A percentile compares a stretch with the other conserved stretches of the same genome.
These are phyloP conservation scores for Piper betle DNA, from an alignment of 164 flowering plant genomes.

Conservation along the genomic window DNA sequence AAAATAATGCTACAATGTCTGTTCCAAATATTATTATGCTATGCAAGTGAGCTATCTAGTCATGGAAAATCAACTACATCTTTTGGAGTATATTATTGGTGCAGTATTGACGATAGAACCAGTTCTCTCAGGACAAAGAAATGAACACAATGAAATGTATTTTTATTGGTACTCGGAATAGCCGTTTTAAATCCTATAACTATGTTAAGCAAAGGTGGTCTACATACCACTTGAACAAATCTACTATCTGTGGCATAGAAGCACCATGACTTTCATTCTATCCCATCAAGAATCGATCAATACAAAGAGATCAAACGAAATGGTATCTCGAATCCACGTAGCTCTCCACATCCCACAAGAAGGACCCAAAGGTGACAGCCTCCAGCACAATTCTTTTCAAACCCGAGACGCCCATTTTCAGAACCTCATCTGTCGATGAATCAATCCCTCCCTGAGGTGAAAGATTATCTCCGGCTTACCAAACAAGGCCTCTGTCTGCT, in stretches of 20 bases:
- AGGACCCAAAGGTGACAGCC: slow-evolving; percentile 96
- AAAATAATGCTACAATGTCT: no score
- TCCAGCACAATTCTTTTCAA: slow-evolving; percentile 79
- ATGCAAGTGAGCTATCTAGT: no score
- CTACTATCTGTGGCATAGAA: neutral
- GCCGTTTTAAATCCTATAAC: no score
- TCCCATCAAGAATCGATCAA: neutral
- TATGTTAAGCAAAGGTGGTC: no score
- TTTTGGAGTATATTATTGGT: no score
- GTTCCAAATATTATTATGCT: no score
- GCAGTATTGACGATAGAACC: no score
- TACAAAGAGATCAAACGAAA: slow-evolving; percentile 24
- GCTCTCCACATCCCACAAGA: slow-evolving; percentile 96
- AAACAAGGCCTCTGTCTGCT: slow-evolving; percentile 92
- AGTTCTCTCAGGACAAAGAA: no score
- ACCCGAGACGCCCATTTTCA: slow-evolving; percentile 76
- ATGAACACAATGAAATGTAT: no score
- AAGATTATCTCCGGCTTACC: slow-evolving; percentile 77
- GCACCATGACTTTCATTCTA: neutral
- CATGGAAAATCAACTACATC: no score
- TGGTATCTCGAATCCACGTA: slow-evolving; percentile 87
- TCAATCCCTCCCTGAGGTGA: slow-evolving; percentile 66
- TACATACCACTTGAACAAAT: no score
- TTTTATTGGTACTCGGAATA: no score
- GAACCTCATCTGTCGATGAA: slow-evolving; percentile 59